These are phyloP conservation scores for Blepharisma stoltei DNA, from an alignment of 73 alveolate genomes.

Conservation along the genomic window DNA sequence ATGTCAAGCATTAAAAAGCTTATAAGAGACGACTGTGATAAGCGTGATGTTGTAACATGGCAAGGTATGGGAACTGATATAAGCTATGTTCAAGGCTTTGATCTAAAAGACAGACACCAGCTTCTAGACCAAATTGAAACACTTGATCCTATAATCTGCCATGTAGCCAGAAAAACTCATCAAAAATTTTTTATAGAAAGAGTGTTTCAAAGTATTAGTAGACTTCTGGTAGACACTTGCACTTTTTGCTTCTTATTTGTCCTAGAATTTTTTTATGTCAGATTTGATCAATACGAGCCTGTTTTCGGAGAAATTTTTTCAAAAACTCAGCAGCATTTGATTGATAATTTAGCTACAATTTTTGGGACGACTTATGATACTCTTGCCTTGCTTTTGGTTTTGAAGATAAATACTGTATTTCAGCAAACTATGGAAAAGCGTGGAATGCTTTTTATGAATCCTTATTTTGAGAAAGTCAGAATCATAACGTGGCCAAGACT, in stretches of 20 bases:
- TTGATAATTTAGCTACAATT: neutral
- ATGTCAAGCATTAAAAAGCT: constrained; percentile 44
- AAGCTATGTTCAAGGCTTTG: constrained; percentile 8
- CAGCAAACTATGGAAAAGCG: neutral
- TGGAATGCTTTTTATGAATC: constrained; percentile 6
- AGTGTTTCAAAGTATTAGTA: neutral
- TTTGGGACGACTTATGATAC: neutral
- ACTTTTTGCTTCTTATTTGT: constrained; percentile 21
- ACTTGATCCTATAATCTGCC: constrained; percentile 12
- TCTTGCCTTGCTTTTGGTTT: constrained; percentile 4
- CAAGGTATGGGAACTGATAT: constrained; percentile 3
- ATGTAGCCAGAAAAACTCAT: constrained; percentile 23
- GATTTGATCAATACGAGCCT: constrained; percentile 25
- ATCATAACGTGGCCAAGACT: constrained; percentile 30
- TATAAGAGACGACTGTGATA: constrained; percentile 46
- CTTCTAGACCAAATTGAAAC: constrained; percentile 14
- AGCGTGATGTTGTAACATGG: constrained; percentile 41
- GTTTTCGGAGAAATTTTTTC: constrained; percentile 25
- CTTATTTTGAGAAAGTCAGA: constrained; percentile 27
- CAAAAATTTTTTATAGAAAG: constrained; percentile 22
- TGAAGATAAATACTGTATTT: neutral
- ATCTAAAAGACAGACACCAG: neutral
- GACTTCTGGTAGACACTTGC: constrained; percentile 23
- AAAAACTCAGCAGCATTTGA: constrained; percentile 3
- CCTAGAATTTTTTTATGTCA: constrained; percentile 10